These are phyloP conservation scores for Paracorniculantispora psalliotae DNA, from an alignment of 2,329 filamentous ascomycete species.

Conservation along the genomic window DNA sequence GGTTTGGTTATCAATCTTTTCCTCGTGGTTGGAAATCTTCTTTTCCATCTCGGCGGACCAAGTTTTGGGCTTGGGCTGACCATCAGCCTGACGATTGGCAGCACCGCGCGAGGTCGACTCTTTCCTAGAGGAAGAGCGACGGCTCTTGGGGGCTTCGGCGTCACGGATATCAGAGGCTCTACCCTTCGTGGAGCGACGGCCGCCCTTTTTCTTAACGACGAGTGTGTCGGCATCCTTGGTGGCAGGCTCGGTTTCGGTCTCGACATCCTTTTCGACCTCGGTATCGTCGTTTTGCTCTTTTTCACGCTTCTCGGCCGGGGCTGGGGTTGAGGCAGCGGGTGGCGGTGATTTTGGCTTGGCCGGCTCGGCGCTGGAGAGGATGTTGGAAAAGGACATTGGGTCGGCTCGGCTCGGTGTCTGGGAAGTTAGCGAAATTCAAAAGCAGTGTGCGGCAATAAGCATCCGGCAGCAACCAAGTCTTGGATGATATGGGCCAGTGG, in stretches of 20 bases:
- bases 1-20: conserved; percentile 43
- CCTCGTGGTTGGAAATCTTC: conserved; percentile 34
- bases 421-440: too few species aligned
- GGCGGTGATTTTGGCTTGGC: conserved; percentile 48
- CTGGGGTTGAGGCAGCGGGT: conserved; percentile 29
- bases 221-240: conserved; percentile 8
- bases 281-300: conserved; percentile 17
- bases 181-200: conserved; percentile 40
- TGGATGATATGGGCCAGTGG: too few species aligned
- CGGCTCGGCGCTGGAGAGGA: conserved; percentile 75
- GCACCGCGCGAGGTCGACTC: conserved; percentile 44
- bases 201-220: conserved; percentile 24
- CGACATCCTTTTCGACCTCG: conserved; percentile 28
- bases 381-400: conserved; percentile 94
- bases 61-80: conserved; percentile 59
- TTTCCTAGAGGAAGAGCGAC: conserved; percentile 48
- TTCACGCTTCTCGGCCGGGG: conserved; percentile 23
- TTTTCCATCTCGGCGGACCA: conserved; percentile 49
- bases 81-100: conserved; percentile 57
- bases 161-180: conserved; percentile 49
- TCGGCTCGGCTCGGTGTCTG: conserved; percentile 73
- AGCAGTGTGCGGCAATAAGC: too few species aligned
- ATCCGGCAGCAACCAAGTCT: too few species aligned
- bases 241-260: conserved; percentile 29
- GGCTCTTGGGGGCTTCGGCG: conserved; percentile 43